Evolutionary conservation across 768 basidiomycete genomes (phyloP).

Genomic region (Hygrocybe coccinea): DNA sequence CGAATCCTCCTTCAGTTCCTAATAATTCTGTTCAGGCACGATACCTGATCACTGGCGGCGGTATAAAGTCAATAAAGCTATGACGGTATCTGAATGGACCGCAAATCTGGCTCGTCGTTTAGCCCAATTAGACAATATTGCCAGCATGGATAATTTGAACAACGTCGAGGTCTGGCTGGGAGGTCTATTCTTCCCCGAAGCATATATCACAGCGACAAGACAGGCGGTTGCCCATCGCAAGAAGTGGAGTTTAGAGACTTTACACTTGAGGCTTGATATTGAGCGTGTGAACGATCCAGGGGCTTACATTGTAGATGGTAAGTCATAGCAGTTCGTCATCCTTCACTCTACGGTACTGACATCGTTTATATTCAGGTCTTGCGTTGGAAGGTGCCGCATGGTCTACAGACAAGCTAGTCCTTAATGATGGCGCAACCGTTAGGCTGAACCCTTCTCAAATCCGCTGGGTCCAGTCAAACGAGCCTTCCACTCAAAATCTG

Average conservation of each 20-base stretch:
- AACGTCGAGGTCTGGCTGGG: slow-evolving; percentile 88
- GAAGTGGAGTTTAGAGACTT: slow-evolving; percentile 88
- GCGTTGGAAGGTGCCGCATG: slow-evolving; percentile 84
- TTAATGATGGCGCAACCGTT: slow-evolving; percentile 83
- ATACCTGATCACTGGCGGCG: slow-evolving; percentile 84
- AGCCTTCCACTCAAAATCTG: slow-evolving; percentile 33
- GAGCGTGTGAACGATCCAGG: slow-evolving; percentile 72
- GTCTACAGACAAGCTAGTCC: slow-evolving; percentile 58
- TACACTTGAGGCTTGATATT: slow-evolving; percentile 75
- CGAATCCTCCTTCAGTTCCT: not conserved
- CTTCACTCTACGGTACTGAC: not conserved
- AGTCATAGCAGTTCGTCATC: slow-evolving; percentile 20
- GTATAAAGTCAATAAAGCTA: slow-evolving; percentile 81
- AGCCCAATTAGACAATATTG: slow-evolving; percentile 74
- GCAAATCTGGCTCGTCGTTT: slow-evolving; percentile 75
- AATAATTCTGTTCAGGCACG: slow-evolving; percentile 49
- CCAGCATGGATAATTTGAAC: slow-evolving; percentile 54
- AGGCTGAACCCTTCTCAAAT: slow-evolving; percentile 78
- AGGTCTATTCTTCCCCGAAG: slow-evolving; percentile 93
- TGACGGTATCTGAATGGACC: slow-evolving; percentile 84
- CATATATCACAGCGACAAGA: slow-evolving; percentile 91
- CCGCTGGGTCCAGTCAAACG: slow-evolving; percentile 71
- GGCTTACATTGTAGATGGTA: slow-evolving; percentile 86
- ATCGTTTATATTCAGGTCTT: slow-evolving; percentile 50
- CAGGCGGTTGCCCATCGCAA: slow-evolving; percentile 93